Evolutionary conservation across 2,329 filamentous ascomycete species (phyloP).

Genomic region (Arachnomyces sp.): DNA sequence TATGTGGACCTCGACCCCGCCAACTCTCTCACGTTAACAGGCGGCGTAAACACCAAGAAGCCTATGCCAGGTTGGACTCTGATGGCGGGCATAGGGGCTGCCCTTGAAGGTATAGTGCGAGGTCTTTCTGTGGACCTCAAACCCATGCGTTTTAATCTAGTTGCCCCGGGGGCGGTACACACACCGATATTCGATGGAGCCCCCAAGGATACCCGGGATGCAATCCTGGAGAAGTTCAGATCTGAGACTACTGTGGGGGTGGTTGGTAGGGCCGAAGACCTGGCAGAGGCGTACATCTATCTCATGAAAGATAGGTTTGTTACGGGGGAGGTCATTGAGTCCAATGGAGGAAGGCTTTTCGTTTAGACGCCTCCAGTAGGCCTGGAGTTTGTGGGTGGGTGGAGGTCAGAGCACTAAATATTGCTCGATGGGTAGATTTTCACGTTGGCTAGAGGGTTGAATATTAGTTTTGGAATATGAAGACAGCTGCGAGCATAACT

Average conservation of each 20-base stretch:
- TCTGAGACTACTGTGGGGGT: conserved; percentile 20
- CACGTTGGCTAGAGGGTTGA: no score
- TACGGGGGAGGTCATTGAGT: conserved; percentile 26
- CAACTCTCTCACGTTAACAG: conserved; percentile 35
- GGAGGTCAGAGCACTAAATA: no score
- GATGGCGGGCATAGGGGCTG: conserved; percentile 18
- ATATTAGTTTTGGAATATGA: no score
- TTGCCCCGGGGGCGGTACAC: conserved; percentile 34
- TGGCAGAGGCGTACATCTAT: conserved; percentile 39
- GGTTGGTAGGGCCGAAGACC: conserved; percentile 27
- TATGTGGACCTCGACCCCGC: conserved; percentile 24
- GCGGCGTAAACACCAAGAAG: conserved; percentile 27
- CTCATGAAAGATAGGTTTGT: conserved; percentile 37
- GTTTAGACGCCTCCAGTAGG: neutral
- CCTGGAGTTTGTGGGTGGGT: no score
- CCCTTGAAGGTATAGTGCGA: conserved; percentile 26
- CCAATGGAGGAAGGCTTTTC: conserved; percentile 2
- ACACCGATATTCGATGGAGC: conserved; percentile 31
- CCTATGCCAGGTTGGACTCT: conserved; percentile 29
- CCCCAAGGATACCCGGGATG: conserved; percentile 6
- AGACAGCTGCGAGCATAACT: no score
- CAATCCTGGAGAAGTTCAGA: conserved; percentile 26
- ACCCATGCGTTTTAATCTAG: conserved; percentile 37
- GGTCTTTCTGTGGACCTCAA: conserved; percentile 36
- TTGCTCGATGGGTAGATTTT: no score